These are phyloP conservation scores for Bolboschoenus planiculmis DNA, from an alignment of 176 grass and related monocot species.

Conservation along the genomic window DNA sequence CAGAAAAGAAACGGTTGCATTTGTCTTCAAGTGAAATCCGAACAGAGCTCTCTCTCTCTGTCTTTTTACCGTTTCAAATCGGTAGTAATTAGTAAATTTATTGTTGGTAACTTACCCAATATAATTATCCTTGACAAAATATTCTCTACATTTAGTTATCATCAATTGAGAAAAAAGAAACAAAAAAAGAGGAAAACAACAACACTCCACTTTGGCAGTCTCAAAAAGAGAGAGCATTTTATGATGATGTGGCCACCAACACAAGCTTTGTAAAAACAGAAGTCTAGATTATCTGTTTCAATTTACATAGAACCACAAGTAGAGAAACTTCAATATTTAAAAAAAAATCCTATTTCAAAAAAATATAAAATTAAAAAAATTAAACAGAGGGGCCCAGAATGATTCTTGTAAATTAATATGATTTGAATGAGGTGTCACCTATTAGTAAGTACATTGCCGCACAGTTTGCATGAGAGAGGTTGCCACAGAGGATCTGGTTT, in stretches of 20 bases:
- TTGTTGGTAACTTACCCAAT: background rate
- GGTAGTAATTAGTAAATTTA: background rate
- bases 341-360: no score
- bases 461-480: no score
- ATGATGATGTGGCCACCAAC: background rate
- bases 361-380: no score
- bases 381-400: no score
- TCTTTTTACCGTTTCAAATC: background rate
- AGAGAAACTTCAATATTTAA: no score
- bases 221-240: background rate
- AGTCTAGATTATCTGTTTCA: background rate
- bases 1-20: background rate
- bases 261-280: background rate
- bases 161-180: background rate
- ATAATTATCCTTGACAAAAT: no score
- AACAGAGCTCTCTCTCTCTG: background rate
- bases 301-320: background rate
- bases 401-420: no score
- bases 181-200: background rate
- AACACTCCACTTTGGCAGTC: background rate
- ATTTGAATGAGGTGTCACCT: no score
- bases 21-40: conserved; percentile 6
- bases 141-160: background rate
- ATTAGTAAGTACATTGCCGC: no score
- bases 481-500: background rate